These are phyloP conservation scores for Carex pumila DNA, from an alignment of 176 grass and related monocot genomes.

Conservation along the genomic window DNA sequence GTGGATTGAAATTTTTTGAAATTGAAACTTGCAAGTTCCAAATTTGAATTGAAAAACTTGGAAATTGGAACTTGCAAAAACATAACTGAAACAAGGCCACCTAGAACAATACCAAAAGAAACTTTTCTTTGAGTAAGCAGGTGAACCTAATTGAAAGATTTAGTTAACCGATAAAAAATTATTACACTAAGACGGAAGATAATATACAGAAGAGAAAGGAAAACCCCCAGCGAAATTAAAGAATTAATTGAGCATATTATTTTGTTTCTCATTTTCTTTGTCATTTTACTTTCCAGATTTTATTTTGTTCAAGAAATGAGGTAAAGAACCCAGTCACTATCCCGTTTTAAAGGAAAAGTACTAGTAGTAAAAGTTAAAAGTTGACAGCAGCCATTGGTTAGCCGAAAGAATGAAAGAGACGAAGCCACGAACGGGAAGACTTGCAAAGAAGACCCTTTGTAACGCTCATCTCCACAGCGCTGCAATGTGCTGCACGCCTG, in stretches of 20 bases:
- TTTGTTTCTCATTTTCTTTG: background rate
- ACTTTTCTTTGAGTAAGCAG: background rate
- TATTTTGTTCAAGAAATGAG: background rate
- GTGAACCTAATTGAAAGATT: background rate
- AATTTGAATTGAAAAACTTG: background rate
- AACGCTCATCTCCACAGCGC: background rate
- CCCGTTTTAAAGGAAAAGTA: background rate
- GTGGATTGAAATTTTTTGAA: background rate
- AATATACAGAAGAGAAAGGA: background rate
- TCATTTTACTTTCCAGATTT: background rate
- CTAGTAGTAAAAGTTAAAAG: background rate
- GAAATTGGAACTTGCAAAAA: background rate
- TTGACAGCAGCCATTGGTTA: background rate
- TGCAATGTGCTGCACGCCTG: background rate
- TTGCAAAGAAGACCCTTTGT: background rate
- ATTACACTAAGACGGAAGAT: background rate
- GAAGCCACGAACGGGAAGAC: background rate
- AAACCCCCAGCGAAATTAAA: background rate
- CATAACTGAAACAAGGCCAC: background rate
- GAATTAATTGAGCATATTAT: background rate
- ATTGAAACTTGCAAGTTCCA: background rate
- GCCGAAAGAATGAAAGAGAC: background rate
- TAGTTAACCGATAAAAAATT: background rate
- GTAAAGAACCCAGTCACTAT: background rate
- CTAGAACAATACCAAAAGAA: background rate